Conservation (phyloP, 768 basidiomycete genomes). For the Psilocybe cyanescens region DNA sequence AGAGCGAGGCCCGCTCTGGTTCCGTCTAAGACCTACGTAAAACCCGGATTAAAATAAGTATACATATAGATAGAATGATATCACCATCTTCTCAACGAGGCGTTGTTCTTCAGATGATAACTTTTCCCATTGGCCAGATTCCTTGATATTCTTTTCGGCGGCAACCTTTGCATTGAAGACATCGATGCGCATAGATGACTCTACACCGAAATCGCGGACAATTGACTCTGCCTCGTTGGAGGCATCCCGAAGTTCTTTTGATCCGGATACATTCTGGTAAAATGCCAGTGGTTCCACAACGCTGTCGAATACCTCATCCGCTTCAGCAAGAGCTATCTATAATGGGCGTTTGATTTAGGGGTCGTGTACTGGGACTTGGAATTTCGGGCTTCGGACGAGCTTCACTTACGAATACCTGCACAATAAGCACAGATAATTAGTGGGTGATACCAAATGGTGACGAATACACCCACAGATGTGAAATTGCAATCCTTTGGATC, state of each 20-base stretch:
- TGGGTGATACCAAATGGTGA: conserved; percentile 3
- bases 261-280: conserved; percentile 81
- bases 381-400: neutral
- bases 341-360: neutral
- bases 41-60: too few species aligned
- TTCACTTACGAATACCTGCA: conserved; percentile 74
- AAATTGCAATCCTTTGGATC: conserved; percentile 63
- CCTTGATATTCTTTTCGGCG: conserved; percentile 71
- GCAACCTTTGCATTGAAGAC: conserved; percentile 74
- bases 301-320: conserved; percentile 57
- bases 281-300: conserved; percentile 68
- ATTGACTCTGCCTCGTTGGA: conserved; percentile 76
- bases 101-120: conserved; percentile 71
- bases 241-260: conserved; percentile 80
- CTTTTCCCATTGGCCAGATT: conserved; percentile 61
- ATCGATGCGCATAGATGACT: conserved; percentile 81
- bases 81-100: conserved; percentile 78
- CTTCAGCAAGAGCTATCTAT: conserved; percentile 62
- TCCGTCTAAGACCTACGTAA: conserved; percentile 65
- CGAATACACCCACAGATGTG: conserved; percentile 54
- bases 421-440: conserved; percentile 2
- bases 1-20: conserved; percentile 79
- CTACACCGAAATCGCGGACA: conserved; percentile 72
- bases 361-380: conserved; percentile 20
- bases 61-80: conserved; percentile 1